These are phyloP conservation scores for Epichloe gansuensis DNA, from an alignment of 2,329 filamentous ascomycete species.

Conservation along the genomic window DNA sequence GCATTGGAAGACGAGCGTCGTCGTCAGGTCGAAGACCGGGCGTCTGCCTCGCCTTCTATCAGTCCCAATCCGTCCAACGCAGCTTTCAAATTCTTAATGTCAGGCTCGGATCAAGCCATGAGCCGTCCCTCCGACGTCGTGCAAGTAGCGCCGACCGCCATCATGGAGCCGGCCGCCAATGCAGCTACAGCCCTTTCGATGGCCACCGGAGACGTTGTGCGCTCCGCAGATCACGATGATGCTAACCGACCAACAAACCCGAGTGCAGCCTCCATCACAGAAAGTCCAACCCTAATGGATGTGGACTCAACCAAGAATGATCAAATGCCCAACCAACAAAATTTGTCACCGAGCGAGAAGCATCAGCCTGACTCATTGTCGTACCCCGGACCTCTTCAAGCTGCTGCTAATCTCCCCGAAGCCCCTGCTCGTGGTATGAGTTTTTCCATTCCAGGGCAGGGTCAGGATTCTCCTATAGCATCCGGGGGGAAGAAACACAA, in stretches of 20 bases:
- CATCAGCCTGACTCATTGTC: constrained; percentile 37
- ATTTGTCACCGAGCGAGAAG: constrained; percentile 38
- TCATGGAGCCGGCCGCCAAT: constrained; percentile 29
- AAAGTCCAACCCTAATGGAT: constrained; percentile 42
- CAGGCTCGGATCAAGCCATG: constrained; percentile 37
- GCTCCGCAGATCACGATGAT: constrained; percentile 30
- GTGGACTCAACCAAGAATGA: constrained; percentile 32
- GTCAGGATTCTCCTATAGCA: constrained; percentile 44
- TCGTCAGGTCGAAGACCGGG: constrained; percentile 25
- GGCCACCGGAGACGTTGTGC: constrained; percentile 19
- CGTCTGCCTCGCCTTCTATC: constrained; percentile 27
- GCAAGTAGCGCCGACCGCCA: constrained; percentile 28
- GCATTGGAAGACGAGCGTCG: constrained; percentile 41
- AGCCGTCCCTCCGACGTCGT: constrained; percentile 43
- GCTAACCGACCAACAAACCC: constrained; percentile 21
- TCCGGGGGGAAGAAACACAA: constrained; percentile 71
- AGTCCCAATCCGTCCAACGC: constrained; percentile 43
- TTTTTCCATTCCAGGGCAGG: constrained; percentile 37
- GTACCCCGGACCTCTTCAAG: constrained; percentile 39
- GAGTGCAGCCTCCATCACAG: constrained; percentile 30
- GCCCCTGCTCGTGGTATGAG: constrained; percentile 40
- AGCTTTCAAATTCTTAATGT: constrained; percentile 40
- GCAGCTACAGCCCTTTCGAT: constrained; percentile 21
- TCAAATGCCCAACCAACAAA: constrained; percentile 23
- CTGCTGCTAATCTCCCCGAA: constrained; percentile 28